These are phyloP conservation scores for Hylodesmum podocarpum DNA, from an alignment of 306 rosid species.

Conservation along the genomic window DNA sequence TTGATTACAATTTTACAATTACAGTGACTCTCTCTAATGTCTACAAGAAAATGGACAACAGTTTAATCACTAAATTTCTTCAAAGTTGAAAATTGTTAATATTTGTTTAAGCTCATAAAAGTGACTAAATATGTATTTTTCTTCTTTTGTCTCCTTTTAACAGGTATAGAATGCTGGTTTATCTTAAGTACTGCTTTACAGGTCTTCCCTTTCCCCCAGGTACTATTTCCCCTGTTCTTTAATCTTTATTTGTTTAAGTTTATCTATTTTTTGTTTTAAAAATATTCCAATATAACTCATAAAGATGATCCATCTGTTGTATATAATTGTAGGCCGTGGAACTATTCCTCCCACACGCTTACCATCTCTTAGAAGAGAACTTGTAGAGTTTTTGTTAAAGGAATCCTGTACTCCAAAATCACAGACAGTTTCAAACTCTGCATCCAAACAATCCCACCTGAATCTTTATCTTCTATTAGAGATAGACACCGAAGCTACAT, in stretches of 20 bases:
- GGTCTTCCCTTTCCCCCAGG: slow-evolving; percentile 99
- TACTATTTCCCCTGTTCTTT: slow-evolving; percentile 21
- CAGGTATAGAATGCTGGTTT: slow-evolving; percentile 93
- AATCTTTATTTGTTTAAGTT: not conserved
- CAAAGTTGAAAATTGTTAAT: slow-evolving; percentile 10
- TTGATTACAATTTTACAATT: slow-evolving; percentile 7
- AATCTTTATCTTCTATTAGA: slow-evolving; percentile 74
- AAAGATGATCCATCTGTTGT: slow-evolving; percentile 22
- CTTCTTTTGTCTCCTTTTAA: slow-evolving; percentile 20
- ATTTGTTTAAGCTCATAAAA: slow-evolving; percentile 17
- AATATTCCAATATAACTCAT: not conserved
- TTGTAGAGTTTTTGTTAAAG: slow-evolving; percentile 74
- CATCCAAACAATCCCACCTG: slow-evolving; percentile 39
- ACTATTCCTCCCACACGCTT: slow-evolving; percentile 62
- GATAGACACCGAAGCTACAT: slow-evolving; percentile 82
- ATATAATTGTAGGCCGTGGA: slow-evolving; percentile 78
- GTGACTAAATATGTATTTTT: slow-evolving; percentile 18
- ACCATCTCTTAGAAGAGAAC: slow-evolving; percentile 84
- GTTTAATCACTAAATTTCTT: slow-evolving; percentile 18
- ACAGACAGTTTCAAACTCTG: slow-evolving; percentile 41
- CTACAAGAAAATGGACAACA: slow-evolving; percentile 17
- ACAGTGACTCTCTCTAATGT: not conserved
- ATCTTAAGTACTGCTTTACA: slow-evolving; percentile 92
- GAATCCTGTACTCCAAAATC: slow-evolving; percentile 47
- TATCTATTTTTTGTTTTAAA: slow-evolving; percentile 17